Base-by-base conservation (phyloP, 352 stramenopile genomes). In the Pythium coloratum region DNA sequence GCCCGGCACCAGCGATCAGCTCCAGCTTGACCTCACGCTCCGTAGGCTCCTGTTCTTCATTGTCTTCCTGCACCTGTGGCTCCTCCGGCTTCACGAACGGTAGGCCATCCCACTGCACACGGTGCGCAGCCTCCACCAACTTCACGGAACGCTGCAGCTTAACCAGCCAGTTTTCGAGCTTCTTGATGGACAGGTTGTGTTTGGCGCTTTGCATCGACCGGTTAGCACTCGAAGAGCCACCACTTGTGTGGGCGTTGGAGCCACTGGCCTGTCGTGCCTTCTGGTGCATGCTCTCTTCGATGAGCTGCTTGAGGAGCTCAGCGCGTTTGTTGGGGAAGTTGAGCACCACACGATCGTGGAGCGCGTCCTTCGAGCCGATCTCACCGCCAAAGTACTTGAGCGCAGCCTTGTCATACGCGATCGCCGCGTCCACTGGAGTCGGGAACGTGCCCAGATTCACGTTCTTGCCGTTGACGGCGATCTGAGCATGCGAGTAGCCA, bases 381-480 rank as follows among this genome's bases (percentile, higher is more conserved):
- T 70, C 64, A 28, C 83, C 80, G 13, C 82, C 84, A 70, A 91
- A 95, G 61, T 89, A 89, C 62, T 83, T 86, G 26, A 91, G 67
- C 10, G 85, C 84, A 2, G 84, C 86, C 61, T 90, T 91, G 64
- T 95, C 86, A 54, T 95, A 95, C n/a, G 86, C 86, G 42, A 88
- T 74, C 8, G 84, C 86, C 3, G 86, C 86, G 38, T 95, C 84
- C 54, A 84, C 78, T 0, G 82, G 76, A 10, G 73, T 91, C 2
- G 82, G 56, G 61, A 91, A 95, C 47, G 80, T 89, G 6, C 86
- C 86, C 49, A 95, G 66, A 59, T 91, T 90, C 7, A 92, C 69
- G n/a, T 86, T 59, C 62, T 91, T 89, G 42, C 82, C 81, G n/a
- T 91, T 79, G 20, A 95, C 82, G 40, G 84, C 74, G 59, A 95